Base-by-base conservation (phyloP, 2,329 filamentous ascomycete genomes). In the Colletotrichum sp. region DNA sequence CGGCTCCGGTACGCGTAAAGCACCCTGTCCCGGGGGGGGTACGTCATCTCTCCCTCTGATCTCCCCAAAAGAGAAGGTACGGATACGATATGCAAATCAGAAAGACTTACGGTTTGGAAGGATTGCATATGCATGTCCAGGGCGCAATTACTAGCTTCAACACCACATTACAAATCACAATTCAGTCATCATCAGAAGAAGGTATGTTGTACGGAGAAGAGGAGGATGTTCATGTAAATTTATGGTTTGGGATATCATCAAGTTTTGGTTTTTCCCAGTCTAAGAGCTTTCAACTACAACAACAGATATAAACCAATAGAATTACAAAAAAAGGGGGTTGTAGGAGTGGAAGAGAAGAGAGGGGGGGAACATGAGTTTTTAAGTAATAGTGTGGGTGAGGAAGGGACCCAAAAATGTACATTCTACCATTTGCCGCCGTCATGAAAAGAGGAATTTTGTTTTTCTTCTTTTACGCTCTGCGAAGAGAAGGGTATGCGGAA, bases 1-100 rank as follows among this genome's bases (percentile, higher is more conserved):
- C 28, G 16, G 57, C 21, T 66, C 4, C 12, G 9, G 52, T 49
- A 72, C 75, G 75, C 75, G 75, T 77, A 77, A 67, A 76, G 72
- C 62, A 71, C 63, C n/a, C n/a, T 13, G 3, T 10, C 9, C 9
- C 18, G 4, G 6, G 30, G 7, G 28, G 34, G 69, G 24, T 76
- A 77, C 75, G 66, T 75, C 75, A 77, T 68, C 69, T n/a, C 26
- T 9, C 26, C 8, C 26, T 21, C 9, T 13, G 16, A 34, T 34
- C 18, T 34, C 24, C 66, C n/a, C 6, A 30, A 21, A 68, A 30
- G 16, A 30, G 8, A 32, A 52, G 26, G 13, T 49, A 21, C 39
- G 39, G 9, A 49, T n/a, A n/a, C 39, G 39, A 49, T 49, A 10
- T 49, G 4, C 18, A 7, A n/a, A 52, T n/a, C 2, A 32, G 5